phyloP scores from a whole-genome alignment of 169 alveolate species.

The Cryptosporidium ryanae region DNA sequence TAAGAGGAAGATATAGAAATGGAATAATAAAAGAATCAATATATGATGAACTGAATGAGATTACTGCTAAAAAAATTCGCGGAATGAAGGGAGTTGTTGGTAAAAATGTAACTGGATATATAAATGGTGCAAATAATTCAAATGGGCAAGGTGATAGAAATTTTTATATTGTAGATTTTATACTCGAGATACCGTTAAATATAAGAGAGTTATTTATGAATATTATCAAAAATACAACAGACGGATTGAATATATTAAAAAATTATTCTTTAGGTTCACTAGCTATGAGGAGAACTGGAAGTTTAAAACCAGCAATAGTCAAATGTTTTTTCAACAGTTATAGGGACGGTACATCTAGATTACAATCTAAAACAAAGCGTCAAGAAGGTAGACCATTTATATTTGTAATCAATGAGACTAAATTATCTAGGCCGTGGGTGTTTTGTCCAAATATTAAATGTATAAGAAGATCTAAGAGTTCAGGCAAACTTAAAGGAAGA shows the following conservation, averaged over 20 bases:
- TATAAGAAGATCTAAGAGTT: conserved; percentile 65
- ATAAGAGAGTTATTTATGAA: conserved; percentile 26
- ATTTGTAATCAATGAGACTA: conserved; percentile 70
- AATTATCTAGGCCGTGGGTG: conserved; percentile 72
- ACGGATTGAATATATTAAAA: conserved; percentile 13
- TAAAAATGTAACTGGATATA: not conserved
- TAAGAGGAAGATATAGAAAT: too few relatives aligned
- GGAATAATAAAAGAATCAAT: not conserved
- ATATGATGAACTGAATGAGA: not conserved
- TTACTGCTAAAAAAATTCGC: not conserved
- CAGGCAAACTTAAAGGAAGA: conserved; percentile 62
- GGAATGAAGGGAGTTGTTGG: conserved; percentile 13
- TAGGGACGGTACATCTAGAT: conserved; percentile 69
- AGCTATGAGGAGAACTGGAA: conserved; percentile 72
- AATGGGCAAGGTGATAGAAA: conserved; percentile 17
- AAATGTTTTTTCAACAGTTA: conserved; percentile 67
- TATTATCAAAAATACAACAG: conserved; percentile 8
- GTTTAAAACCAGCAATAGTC: conserved; percentile 18
- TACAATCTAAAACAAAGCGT: conserved; percentile 57
- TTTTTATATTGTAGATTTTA: conserved; percentile 69
- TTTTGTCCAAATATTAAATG: conserved; percentile 71
- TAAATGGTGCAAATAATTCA: not conserved
- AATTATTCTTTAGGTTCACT: conserved; percentile 60
- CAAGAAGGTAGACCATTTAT: conserved; percentile 63
- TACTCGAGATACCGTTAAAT: conserved; percentile 46